Percentiles rank a stretch among this genome's conserved stretches.
Conservation (phyloP, 1,284 basidiomycete genomes). For the Trichosporon ovoides region DNA sequence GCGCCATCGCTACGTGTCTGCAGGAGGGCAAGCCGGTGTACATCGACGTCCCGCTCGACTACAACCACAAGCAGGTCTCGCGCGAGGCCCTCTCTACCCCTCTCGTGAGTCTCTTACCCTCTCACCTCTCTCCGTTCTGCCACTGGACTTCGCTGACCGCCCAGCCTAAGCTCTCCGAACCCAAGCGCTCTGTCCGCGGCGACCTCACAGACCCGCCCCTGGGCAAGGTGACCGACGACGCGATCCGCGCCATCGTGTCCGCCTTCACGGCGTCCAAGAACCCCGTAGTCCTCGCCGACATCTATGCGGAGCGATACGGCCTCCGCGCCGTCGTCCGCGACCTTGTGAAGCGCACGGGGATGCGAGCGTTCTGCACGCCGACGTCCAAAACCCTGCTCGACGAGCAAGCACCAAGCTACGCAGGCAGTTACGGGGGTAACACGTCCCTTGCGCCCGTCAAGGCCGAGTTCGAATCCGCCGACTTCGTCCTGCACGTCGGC, state of each 20-base stretch:
- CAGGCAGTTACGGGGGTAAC: constrained; percentile 78
- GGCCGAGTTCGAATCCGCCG: constrained; percentile 71
- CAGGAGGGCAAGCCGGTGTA: constrained; percentile 76
- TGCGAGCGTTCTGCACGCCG: constrained; percentile 59
- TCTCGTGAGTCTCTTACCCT: constrained; percentile 9
- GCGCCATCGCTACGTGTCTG: constrained; percentile 65
- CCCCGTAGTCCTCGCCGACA: constrained; percentile 77
- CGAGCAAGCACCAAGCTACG: constrained; percentile 74
- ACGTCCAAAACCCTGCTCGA: constrained; percentile 81
- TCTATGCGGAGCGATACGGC: constrained; percentile 76
- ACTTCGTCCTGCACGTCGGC: constrained; percentile 80
- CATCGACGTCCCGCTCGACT: constrained; percentile 77
- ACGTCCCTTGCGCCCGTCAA: constrained; percentile 67
- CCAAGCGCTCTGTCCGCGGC: background rate
- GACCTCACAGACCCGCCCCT: constrained; percentile 3
- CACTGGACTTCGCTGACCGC: background rate
- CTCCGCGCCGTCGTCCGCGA: constrained; percentile 64
- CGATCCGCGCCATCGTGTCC: constrained; percentile 65
- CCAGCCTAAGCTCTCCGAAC: constrained; percentile 12
- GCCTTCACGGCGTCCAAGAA: constrained; percentile 63
- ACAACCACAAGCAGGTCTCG: constrained; percentile 63
- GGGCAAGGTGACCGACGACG: constrained; percentile 56
- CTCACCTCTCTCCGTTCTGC: too few relatives aligned
- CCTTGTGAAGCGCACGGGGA: constrained; percentile 63
- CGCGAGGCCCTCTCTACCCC: constrained; percentile 5